These are phyloP conservation scores for Neurospora tetraspora DNA, from an alignment of 495 filamentous ascomycete species.

Conservation along the genomic window DNA sequence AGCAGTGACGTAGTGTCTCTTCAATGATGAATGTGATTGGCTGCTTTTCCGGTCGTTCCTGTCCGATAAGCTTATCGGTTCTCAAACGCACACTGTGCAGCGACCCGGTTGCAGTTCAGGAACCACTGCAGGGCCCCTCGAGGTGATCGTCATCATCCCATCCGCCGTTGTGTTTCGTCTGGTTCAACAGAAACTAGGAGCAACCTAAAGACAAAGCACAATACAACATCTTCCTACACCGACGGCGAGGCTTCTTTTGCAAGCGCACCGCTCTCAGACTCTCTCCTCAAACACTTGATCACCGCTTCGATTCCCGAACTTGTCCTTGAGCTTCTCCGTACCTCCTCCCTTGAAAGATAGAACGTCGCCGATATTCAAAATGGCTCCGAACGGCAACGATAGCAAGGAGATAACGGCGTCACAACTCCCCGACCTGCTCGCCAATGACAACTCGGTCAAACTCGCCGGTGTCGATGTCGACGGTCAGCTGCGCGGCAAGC, in stretches of 20 bases:
- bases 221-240: background rate
- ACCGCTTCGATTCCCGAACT: background rate
- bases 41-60: background rate
- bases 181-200: background rate
- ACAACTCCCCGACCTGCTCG: slow-evolving; percentile 53
- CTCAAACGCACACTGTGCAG: background rate
- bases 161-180: background rate
- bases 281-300: background rate
- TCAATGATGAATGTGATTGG: background rate
- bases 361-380: background rate
- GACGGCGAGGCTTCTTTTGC: background rate
- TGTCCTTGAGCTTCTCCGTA: background rate
- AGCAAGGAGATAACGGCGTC: slow-evolving; percentile 41
- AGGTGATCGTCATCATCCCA: background rate
- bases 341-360: background rate
- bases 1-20: background rate
- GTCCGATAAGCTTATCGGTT: background rate
- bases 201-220: background rate
- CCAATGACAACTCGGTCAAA: slow-evolving; percentile 76
- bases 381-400: slow-evolving; percentile 6
- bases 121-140: background rate
- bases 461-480: slow-evolving; percentile 88
- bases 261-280: background rate
- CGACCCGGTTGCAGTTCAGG: background rate
- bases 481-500: slow-evolving; percentile 82